Conservation (phyloP, 2,329 filamentous ascomycete species). For the Cladosporium sp. region DNA sequence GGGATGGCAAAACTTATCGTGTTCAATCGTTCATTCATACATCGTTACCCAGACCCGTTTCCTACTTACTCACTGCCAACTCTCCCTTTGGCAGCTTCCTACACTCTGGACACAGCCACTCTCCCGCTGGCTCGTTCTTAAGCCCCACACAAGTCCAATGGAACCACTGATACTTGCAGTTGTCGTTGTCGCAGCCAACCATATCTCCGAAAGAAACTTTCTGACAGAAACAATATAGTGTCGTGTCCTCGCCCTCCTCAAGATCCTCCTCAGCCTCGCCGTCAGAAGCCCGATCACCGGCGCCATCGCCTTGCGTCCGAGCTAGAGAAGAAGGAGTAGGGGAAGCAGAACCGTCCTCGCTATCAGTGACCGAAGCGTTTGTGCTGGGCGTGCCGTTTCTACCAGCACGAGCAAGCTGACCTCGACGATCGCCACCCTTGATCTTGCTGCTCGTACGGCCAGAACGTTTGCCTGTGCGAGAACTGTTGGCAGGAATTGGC, state of each 20-base stretch:
- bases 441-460: conserved; percentile 25
- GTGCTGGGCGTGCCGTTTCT: conserved; percentile 35
- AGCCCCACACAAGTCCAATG: conserved; percentile 67
- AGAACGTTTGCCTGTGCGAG: conserved; percentile 14
- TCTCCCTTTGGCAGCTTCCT: conserved; percentile 24
- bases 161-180: conserved; percentile 83
- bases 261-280: conserved; percentile 55
- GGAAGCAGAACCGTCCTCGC: conserved; percentile 26
- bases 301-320: conserved; percentile 31
- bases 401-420: conserved; percentile 35
- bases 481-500: conserved; percentile 5
- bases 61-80: conserved; percentile 17
- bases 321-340: conserved; percentile 36
- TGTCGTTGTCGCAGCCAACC: conserved; percentile 84
- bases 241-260: conserved; percentile 73
- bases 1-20: not conserved
- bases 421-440: conserved; percentile 35
- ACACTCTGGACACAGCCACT: conserved; percentile 51
- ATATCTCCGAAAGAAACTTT: conserved; percentile 84
- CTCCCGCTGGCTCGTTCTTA: conserved; percentile 51
- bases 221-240: conserved; percentile 77
- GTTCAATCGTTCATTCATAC: conserved; percentile 3
- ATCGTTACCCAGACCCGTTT: not conserved
- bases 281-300: conserved; percentile 26
- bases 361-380: conserved; percentile 29